Conservation (phyloP, 192 early-diverging fungal species). For the Coemansia sp. region DNA sequence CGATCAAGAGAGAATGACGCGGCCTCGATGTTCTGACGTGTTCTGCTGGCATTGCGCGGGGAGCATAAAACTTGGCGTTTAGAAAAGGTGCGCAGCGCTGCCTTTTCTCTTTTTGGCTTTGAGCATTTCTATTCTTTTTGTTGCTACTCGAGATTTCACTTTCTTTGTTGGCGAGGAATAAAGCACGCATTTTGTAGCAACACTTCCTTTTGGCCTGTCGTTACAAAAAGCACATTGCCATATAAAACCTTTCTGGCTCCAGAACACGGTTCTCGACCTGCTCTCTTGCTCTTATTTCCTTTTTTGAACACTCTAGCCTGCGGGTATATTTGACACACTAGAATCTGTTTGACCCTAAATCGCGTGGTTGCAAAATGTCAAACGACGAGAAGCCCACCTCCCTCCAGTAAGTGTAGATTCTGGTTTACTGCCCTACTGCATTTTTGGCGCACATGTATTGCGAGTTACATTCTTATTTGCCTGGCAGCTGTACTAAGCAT, state of each 20-base stretch:
- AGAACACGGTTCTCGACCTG: no score
- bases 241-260: no score
- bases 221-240: no score
- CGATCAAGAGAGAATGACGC: conserved; percentile 7
- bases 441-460: conserved; percentile 1
- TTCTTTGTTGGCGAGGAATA: background rate
- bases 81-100: background rate
- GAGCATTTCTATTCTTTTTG: background rate
- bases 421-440: background rate
- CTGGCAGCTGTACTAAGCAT: background rate
- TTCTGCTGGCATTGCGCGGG: conserved; percentile 1
- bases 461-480: background rate
- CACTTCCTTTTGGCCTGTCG: background rate
- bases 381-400: conserved; percentile 40
- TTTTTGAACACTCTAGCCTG: background rate
- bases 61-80: background rate
- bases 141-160: background rate
- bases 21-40: conserved; percentile 6
- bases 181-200: background rate
- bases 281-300: no score
- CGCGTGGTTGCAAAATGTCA: conserved; percentile 19
- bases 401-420: conserved; percentile 38
- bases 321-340: background rate
- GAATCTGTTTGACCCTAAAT: background rate
- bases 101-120: background rate